Percentiles rank a stretch among this genome's conserved stretches.
Evolutionary conservation across 2,329 filamentous ascomycete species (phyloP).

Genomic region (Nothopassalora personata): DNA sequence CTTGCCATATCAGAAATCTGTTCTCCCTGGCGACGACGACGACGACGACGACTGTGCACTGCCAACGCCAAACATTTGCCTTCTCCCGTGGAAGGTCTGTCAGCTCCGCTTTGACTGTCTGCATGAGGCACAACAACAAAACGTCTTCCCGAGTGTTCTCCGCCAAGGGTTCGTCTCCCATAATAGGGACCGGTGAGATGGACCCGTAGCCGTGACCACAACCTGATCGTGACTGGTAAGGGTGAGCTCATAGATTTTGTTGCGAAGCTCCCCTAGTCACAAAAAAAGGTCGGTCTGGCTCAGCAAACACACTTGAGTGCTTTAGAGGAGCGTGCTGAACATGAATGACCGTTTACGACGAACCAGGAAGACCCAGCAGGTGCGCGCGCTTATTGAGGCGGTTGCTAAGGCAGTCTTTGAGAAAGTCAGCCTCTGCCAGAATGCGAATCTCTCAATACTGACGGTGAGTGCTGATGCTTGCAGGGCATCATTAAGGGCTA

Average conservation of each 20-base stretch:
- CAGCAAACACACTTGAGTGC: no score
- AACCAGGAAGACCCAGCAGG: neutral
- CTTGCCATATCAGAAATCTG: no score
- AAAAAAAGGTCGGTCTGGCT: no score
- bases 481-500: neutral
- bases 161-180: neutral
- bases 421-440: neutral
- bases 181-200: neutral
- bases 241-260: neutral
- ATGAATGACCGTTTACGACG: no score
- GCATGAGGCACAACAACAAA: neutral
- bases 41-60: no score
- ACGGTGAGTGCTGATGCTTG: neutral
- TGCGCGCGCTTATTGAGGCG: neutral
- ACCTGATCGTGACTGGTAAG: neutral
- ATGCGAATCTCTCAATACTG: neutral
- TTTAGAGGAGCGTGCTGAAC: no score
- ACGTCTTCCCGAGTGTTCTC: neutral
- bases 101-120: neutral
- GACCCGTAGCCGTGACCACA: neutral
- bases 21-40: no score
- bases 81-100: neutral
- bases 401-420: neutral
- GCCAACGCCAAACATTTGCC: no score
- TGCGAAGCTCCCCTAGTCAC: neutral